Evolutionary conservation across 768 basidiomycete genomes (phyloP), one percentile per base, ranked within the genome.

Genomic region (Suillus clintonianus): DNA sequence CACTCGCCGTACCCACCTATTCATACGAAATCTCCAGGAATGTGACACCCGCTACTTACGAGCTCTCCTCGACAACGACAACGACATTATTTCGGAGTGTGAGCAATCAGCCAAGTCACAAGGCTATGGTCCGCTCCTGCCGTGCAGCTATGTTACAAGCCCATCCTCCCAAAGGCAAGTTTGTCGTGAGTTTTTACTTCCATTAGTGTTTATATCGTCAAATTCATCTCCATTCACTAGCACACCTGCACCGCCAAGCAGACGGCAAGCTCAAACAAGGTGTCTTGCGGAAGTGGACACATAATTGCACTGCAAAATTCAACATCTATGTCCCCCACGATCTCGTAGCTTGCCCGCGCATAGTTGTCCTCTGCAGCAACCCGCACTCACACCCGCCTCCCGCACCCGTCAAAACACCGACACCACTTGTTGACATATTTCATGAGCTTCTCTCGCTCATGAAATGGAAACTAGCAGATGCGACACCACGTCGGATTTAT

Each of bases 401-500:
- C 1, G 24, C 41, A 17, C 63, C 53, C 5, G 32, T 56, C 7
- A 67, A 66, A 22, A 34, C 62, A 3, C 66, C 62, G 13, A 62
- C 67, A 9, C 45, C 55, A 1, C 45, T 69, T 30, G 41, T 64
- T 0, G 59, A 62, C 19, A 34, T 68, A 7, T 70, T 73, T 19
- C 7, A 55, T 17, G 56, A 60, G 3, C 13, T 47, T 13, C 5
- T 74, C 9, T 27, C 43, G 2, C 47, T 56, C 6, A 48, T 74
- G 55, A 67, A 62, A 7, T 74, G 73, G 73, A 66, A 67, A 59
- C 70, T 74, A 0, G 71, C 71, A 0, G 73, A 74, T 61, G 69
- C 71, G n/a, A 74, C 74, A 13, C 74, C 74, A 17, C 62, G 68
- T 19, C 67, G 66, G n/a, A 66, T 73, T 4, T 51, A 73, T 41